These are phyloP conservation scores for Nidularia pulvinata DNA, from an alignment of 768 basidiomycete species.

Conservation along the genomic window DNA sequence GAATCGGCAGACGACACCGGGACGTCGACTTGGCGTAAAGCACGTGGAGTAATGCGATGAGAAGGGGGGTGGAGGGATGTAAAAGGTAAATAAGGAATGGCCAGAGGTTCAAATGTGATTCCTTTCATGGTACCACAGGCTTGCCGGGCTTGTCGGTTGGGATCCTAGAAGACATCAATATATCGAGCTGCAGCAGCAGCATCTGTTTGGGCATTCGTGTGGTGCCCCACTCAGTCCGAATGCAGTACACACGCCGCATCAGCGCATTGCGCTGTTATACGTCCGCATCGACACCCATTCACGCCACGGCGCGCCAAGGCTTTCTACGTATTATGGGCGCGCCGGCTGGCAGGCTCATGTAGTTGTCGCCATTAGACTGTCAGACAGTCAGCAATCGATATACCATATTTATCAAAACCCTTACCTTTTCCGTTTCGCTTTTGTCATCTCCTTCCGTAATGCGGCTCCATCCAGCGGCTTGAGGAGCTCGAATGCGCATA, in stretches of 20 bases:
- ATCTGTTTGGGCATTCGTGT: no score
- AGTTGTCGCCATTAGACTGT: conserved; percentile 29
- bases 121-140: no score
- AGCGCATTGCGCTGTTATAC: no score
- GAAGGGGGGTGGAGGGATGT: no score
- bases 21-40: not conserved
- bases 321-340: not conserved
- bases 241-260: no score
- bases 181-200: no score
- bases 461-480: conserved; percentile 96
- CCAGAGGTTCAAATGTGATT: no score
- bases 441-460: conserved; percentile 97
- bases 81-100: no score
- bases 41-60: not conserved
- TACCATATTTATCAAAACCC: not conserved
- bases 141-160: no score
- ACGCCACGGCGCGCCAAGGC: not conserved
- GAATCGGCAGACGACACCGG: not conserved
- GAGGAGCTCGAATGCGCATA: conserved; percentile 97
- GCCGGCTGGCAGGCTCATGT: conserved; percentile 7
- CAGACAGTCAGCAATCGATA: conserved; percentile 9
- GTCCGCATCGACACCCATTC: no score
- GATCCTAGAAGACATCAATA: no score
- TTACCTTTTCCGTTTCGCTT: conserved; percentile 97
- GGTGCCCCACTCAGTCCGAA: no score